Base-by-base conservation (phyloP, 148 eudicot species). In the Chenopodium suecicum region DNA sequence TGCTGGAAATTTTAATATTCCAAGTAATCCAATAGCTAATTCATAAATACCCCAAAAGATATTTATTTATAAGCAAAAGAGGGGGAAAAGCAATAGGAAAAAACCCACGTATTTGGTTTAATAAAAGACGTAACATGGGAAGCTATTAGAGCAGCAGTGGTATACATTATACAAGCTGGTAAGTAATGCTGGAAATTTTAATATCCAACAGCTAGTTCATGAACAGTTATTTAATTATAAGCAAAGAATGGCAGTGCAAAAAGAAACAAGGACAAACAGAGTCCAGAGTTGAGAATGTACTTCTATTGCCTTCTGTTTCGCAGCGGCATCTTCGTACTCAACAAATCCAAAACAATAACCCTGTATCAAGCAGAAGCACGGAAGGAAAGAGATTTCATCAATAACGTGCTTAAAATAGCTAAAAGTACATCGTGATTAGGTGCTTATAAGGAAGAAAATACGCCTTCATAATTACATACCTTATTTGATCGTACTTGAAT, bases 261-360 rank as follows among this genome's bases (percentile, higher is more conserved):
- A 19, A 70, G 16, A 56, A 2, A 6, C 7, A 76, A 44, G 6
- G 0, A 37, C 13, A 16, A 44, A 46, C 14, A 20, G 16, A 60
- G 8, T n/a, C 27, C 20, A 44, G 27, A 71, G 22, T 23, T 12
- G 31, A 13, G 22, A 37, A 27, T 78, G 20, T 87, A 94, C 98
- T 83, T 91, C 84, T 9, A 94, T 72, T 13, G 98, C 98, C 64
- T 86, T 88, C 65, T 82, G 85, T 54, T 88, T 90, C n/a, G 88
- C 83, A 31, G 70, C 79, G 13, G 86, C 73, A 25, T 88, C 84
- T 85, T 90, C 93, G 79, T 83, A 94, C 84, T 94, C 98, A 52
- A 94, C 94, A 82, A 94, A 94, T 22, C 92, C 98, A 76, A 86
- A 92, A 85, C 91, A 88, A 82, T 89, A 94, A 34, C 90, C 92